Conservation (phyloP, 768 basidiomycete species). For the Termitomyces titanicus region DNA sequence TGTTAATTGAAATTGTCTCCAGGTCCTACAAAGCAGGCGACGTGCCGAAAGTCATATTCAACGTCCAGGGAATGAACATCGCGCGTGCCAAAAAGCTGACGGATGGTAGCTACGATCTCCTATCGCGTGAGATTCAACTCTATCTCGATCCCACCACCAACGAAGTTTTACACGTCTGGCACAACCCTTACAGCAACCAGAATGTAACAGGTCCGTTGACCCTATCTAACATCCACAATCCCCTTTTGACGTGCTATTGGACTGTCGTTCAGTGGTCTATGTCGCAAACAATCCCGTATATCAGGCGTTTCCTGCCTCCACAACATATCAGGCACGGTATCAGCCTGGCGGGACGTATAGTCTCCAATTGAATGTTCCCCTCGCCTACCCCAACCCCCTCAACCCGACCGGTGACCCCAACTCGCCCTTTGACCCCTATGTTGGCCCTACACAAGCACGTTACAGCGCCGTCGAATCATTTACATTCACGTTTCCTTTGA, state of each 20-base stretch:
- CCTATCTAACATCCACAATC: not conserved
- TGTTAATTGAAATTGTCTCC: not conserved
- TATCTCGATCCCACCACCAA: slow-evolving; percentile 16
- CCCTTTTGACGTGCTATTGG: not conserved
- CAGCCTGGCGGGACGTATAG: slow-evolving; percentile 13
- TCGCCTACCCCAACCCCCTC: slow-evolving; percentile 18
- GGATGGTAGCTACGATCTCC: slow-evolving; percentile 15
- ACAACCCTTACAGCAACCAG: slow-evolving; percentile 13
- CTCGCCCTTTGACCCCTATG: slow-evolving; percentile 11
- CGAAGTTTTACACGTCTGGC: slow-evolving; percentile 17
- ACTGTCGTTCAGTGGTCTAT: slow-evolving; percentile 9
- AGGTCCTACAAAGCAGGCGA: slow-evolving; percentile 17
- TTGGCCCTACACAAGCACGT: slow-evolving; percentile 10
- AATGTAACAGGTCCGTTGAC: slow-evolving; percentile 11
- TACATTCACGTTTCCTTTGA: slow-evolving; percentile 13
- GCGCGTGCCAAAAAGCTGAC: slow-evolving; percentile 12
- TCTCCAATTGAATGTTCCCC: slow-evolving; percentile 12
- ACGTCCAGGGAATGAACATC: slow-evolving; percentile 16
- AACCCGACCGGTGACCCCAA: slow-evolving; percentile 14
- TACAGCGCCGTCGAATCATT: slow-evolving; percentile 19
- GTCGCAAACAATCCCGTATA: slow-evolving; percentile 17
- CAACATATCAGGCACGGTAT: slow-evolving; percentile 6
- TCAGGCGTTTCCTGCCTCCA: slow-evolving; percentile 12
- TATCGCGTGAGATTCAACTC: slow-evolving; percentile 14
- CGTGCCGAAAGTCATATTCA: slow-evolving; percentile 14